A percentile compares a stretch with the other conserved stretches of the same genome.
Conservation (phyloP, 2,329 filamentous ascomycete genomes). For the Didymellaceae sp. region DNA sequence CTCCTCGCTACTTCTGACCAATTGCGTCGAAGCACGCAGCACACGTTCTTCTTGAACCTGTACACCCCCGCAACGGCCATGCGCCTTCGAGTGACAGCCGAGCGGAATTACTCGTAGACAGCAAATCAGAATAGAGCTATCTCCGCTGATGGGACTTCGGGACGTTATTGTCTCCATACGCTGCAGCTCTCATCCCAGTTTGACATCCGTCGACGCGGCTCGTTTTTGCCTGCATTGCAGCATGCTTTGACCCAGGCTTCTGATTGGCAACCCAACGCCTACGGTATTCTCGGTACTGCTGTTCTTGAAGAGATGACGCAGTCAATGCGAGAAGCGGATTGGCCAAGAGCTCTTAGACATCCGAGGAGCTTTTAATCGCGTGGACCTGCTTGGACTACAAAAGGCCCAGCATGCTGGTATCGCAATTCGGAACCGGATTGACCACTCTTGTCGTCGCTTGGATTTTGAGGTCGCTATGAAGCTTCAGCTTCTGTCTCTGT, state of each 20-base stretch:
- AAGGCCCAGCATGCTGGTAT: slow-evolving; percentile 20
- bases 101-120: not conserved
- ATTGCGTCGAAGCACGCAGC: slow-evolving; percentile 4
- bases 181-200: slow-evolving; percentile 4
- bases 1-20: not conserved
- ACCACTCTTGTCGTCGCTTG: not conserved
- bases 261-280: slow-evolving; percentile 27
- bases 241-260: slow-evolving; percentile 22
- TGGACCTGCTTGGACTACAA: slow-evolving; percentile 31
- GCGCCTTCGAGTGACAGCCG: slow-evolving; percentile 10
- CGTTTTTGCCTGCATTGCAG: slow-evolving; percentile 10
- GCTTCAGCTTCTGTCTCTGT: slow-evolving; percentile 32
- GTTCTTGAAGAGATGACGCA: slow-evolving; percentile 35
- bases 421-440: slow-evolving; percentile 6
- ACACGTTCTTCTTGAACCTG: slow-evolving; percentile 12
- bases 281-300: not conserved
- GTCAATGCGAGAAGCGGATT: slow-evolving; percentile 8
- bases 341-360: slow-evolving; percentile 9
- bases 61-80: slow-evolving; percentile 10
- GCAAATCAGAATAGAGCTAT: slow-evolving; percentile 11
- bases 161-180: not conserved
- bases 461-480: slow-evolving; percentile 30
- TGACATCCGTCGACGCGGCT: slow-evolving; percentile 5
- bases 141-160: slow-evolving; percentile 5
- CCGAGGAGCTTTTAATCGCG: slow-evolving; percentile 9